Evolutionary conservation across 140 eudicot species (phyloP).

Genomic region (Cichorium intybus): DNA sequence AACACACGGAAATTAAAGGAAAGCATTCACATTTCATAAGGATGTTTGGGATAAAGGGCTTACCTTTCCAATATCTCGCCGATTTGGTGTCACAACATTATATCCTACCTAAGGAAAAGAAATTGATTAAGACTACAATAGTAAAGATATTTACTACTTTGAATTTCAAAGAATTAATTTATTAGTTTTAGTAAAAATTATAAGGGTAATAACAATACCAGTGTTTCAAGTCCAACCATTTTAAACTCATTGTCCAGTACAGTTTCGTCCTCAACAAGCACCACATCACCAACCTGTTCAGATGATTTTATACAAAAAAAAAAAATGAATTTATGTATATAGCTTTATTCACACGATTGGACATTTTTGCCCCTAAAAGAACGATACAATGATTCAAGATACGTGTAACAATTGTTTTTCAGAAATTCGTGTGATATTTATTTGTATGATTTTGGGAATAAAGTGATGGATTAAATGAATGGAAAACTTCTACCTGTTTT

Average conservation of each 20-base stretch:
- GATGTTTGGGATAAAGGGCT: conserved; percentile 8
- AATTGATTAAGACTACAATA: conserved; percentile 10
- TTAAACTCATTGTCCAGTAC: conserved; percentile 59
- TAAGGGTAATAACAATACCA: conserved; percentile 57
- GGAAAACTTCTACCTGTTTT: conserved; percentile 41
- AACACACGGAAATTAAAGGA: conserved; percentile 6
- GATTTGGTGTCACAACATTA: conserved; percentile 69
- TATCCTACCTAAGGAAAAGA: conserved; percentile 69
- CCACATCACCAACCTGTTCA: conserved; percentile 76
- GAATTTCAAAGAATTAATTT: not conserved
- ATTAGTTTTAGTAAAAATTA: not conserved
- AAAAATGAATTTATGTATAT: not conserved
- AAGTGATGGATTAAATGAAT: not conserved
- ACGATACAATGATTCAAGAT: not conserved
- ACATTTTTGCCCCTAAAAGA: conserved; percentile 3
- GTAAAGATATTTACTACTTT: conserved; percentile 15
- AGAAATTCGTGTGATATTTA: no score
- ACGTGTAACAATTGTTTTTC: not conserved
- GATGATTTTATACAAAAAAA: not conserved
- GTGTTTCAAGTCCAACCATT: conserved; percentile 70
- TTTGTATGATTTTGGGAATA: no score
- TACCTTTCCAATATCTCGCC: conserved; percentile 67
- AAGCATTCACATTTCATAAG: no score
- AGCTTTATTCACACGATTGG: not conserved
- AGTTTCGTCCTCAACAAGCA: conserved; percentile 62